Conservation (phyloP, 2,329 filamentous ascomycete genomes). For the Mycogone perniciosa region DNA sequence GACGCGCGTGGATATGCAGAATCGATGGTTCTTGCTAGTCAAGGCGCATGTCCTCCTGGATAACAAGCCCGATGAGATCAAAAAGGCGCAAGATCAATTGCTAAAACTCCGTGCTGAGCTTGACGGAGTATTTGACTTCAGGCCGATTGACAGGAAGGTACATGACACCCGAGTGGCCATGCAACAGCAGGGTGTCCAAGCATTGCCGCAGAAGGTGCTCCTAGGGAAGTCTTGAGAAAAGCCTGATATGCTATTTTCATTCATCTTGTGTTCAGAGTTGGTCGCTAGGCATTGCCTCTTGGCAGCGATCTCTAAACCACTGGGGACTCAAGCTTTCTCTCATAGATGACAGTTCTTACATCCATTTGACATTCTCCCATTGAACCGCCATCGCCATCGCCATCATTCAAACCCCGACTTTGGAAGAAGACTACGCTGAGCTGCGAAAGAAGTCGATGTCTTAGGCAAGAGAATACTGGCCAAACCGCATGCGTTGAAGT, state of each 20-base stretch:
- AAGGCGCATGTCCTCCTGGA: constrained; percentile 50
- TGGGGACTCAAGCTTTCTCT: no score
- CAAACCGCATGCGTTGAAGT: no score
- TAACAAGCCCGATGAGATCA: constrained; percentile 51
- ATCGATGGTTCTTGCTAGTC: constrained; percentile 50
- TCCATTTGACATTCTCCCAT: no score
- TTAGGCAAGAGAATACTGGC: no score
- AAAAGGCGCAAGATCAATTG: constrained; percentile 48
- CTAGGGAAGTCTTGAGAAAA: constrained; percentile 24
- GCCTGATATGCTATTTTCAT: neutral
- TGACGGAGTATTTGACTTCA: constrained; percentile 47
- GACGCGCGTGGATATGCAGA: constrained; percentile 41
- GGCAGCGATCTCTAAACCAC: neutral
- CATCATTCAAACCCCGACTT: no score
- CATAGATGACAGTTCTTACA: no score
- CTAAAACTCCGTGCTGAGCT: constrained; percentile 40
- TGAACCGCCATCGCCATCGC: no score
- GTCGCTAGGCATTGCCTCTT: neutral
- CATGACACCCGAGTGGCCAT: constrained; percentile 45
- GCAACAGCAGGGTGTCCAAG: constrained; percentile 32
- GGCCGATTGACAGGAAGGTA: constrained; percentile 44
- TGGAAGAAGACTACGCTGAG: no score
- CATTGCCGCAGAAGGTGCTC: constrained; percentile 32
- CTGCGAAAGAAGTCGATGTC: no score
- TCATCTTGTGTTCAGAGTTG: neutral